Base-by-base conservation (phyloP, 805 yeast species). In the Metschnikowia kunwiensis region DNA sequence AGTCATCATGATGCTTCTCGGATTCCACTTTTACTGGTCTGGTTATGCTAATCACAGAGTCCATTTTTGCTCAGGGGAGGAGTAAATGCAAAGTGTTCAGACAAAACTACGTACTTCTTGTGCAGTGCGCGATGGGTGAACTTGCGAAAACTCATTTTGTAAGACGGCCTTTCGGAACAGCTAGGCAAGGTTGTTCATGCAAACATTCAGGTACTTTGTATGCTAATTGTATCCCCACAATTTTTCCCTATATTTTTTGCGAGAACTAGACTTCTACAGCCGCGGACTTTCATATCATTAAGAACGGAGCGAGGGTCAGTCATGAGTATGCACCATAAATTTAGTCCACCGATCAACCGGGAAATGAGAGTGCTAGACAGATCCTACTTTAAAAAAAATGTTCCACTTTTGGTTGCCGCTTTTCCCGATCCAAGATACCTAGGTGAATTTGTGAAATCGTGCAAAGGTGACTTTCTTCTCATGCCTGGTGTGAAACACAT, bases 401-500 rank as follows among this genome's bases (percentile, higher is more conserved):
- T 85, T 10, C 72, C 76, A 1, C 62, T 87, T 14, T 75, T 85
- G 47, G 82, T 80, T 18, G 87, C 89, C 0, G 61, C 67, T 33
- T 77, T 91, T 50, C 78, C 81, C 4, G 79, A 88, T 36, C 86
- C 91, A 1, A 74, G 42, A 53, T 64, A 46, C 39, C 68, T 87
- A 20, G 79, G 86, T 5, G 51, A 51, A 2, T 81, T 88, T 55
- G 74, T 80, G n/a, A 82, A 79, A 51, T 49, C 58, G 3, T 73
- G 75, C 54, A 70, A 73, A 34, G 53, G 60, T 7, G 93, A 82
- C 47, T 65, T 86, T n/a, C 61, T 91, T 19, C 75, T 76, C 43
- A 51, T 85, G n/a, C 85, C 86, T 11, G 74, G 84, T 5, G 65
- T 86, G 5, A 78, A 86, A 14, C 84, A 82, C 42, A 78, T 89